Base-by-base conservation (phyloP, 2,329 filamentous ascomycete genomes). In the Phaeosphaeriaceae sp. region DNA sequence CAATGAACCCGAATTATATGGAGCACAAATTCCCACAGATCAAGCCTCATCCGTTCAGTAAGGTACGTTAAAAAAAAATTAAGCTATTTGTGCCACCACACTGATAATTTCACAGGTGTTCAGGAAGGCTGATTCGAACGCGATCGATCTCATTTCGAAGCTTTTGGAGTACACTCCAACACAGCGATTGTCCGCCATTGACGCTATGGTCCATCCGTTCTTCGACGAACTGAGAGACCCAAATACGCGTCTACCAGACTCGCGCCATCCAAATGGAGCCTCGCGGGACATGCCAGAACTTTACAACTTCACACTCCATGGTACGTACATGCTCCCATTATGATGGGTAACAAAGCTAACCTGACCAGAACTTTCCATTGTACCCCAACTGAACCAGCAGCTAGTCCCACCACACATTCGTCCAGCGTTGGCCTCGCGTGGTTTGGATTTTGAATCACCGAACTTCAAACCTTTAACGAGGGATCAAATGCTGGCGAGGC, bases 1-100 rank as follows among this genome's bases (percentile, higher is more conserved):
- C 94, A 60, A 99, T 99, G 94, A 99, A 99, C 77, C 94, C 94
- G 51, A 99, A 99, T 77, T 99, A 99, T 78, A 99, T 99, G 94
- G 94, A 99, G 79, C 94, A 99, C 81, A 97, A 97, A 80, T 99
- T 99, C 77, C 94, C 94, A 39, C 94, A 99, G 77, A 99, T 99
- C 81, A 99, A 99, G 81, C 94, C 94, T 50, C 94, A 99, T 71
- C 94, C 94, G 21, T 99, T 99, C 82, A 95, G 89, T 79, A 97
- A 97, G 84, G 84, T 86, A 68, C 64, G 60, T 68, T 26, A 8
- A 2, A 11, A 26, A 26, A 11, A 8, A 7, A 26, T 3, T 11
- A 26, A 26, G 3, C 11, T n/a, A n/a, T 26, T 6, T 26, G 23
- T 26, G 6, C 11, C 7, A 26, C 23, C 6, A 8, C n/a, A 8